Evolutionary conservation across 768 basidiomycete genomes (phyloP).

Genomic region (Cystobasidium ongulense): DNA sequence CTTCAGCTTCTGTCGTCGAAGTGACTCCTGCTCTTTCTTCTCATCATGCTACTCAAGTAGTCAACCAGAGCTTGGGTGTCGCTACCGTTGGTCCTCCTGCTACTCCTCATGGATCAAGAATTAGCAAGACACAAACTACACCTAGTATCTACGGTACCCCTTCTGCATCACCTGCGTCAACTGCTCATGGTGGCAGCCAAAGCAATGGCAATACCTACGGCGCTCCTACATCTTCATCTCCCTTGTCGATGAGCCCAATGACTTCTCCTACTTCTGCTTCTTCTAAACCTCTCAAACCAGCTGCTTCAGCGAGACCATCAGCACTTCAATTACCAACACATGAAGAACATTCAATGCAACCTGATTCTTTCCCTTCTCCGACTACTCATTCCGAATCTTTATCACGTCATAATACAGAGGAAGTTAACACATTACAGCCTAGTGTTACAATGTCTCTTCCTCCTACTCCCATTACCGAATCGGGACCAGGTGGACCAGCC

Average conservation of each 20-base stretch:
- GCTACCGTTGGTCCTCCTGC: neutral
- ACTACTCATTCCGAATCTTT: neutral
- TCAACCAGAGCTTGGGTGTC: neutral
- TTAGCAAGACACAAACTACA: neutral
- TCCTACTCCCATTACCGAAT: neutral
- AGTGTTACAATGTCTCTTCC: neutral
- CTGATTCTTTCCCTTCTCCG: neutral
- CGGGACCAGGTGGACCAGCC: neutral
- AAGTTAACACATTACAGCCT: neutral
- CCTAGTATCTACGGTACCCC: conserved; percentile 1
- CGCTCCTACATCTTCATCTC: neutral
- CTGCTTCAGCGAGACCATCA: neutral
- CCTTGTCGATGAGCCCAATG: neutral
- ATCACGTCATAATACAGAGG: neutral
- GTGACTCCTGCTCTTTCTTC: neutral
- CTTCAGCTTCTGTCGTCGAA: neutral
- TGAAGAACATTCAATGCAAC: conserved; percentile 1
- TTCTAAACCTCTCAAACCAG: neutral
- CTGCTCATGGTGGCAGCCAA: neutral
- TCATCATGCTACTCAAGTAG: neutral
- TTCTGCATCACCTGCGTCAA: neutral
- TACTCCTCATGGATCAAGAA: neutral
- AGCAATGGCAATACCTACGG: neutral
- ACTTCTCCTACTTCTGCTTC: neutral
- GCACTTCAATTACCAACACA: neutral